phyloP scores from a whole-genome alignment of 2,329 filamentous ascomycete species.

The Cladophialophora carrionii region DNA sequence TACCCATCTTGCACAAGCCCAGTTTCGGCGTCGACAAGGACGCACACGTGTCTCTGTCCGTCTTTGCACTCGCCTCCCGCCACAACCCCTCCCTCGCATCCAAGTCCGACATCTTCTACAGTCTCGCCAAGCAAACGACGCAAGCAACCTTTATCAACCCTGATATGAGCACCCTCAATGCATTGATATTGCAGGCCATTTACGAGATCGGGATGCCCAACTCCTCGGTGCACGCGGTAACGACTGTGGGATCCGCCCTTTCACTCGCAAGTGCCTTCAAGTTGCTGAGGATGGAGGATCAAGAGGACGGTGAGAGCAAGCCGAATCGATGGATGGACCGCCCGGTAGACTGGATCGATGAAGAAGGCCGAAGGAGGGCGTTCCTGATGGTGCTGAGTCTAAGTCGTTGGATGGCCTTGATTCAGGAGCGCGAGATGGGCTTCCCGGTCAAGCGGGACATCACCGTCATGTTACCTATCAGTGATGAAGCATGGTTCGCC shows the following conservation, averaged over 20 bases:
- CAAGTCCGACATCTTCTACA: constrained; percentile 15
- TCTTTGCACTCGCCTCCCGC: constrained; percentile 9
- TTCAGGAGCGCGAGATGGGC: constrained; percentile 13
- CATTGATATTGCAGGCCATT: constrained; percentile 8
- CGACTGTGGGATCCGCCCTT: constrained; percentile 5
- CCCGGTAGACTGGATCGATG: constrained; percentile 2
- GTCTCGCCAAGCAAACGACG: constrained; percentile 2
- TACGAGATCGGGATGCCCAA: constrained; percentile 16
- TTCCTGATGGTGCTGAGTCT: constrained; percentile 13
- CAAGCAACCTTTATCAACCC: constrained; percentile 12
- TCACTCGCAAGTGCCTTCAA: constrained; percentile 11
- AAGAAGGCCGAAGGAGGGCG: constrained; percentile 9
- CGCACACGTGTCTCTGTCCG: constrained; percentile 12
- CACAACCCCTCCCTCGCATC: not conserved
- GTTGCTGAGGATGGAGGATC: constrained; percentile 13
- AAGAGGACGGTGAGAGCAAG: constrained; percentile 4
- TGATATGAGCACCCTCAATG: constrained; percentile 10
- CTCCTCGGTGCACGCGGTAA: constrained; percentile 11
- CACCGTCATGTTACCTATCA: constrained; percentile 12
- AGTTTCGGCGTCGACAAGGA: constrained; percentile 11
- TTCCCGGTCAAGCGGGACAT: constrained; percentile 11
- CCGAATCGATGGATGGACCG: constrained; percentile 10
- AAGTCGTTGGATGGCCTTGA: constrained; percentile 5
- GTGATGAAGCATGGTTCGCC: constrained; percentile 12
- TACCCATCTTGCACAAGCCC: constrained; percentile 2